phyloP scores from a whole-genome alignment of 1,284 basidiomycete species.

The Cutaneotrichosporon dermatis region DNA sequence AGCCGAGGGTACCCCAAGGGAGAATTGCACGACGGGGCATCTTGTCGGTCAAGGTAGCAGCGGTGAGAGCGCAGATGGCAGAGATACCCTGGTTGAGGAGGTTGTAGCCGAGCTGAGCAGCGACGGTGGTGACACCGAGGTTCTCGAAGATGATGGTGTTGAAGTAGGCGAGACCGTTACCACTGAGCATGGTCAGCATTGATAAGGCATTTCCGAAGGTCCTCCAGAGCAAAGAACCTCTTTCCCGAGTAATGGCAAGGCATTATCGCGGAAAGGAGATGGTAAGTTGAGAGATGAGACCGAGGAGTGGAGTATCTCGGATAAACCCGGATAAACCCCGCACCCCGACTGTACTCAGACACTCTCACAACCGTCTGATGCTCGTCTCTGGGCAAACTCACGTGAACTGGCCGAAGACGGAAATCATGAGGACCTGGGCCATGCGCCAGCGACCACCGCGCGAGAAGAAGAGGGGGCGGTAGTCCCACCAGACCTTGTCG shows the following conservation, averaged over 20 bases:
- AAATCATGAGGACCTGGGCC: constrained; percentile 41
- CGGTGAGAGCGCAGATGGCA: constrained; percentile 53
- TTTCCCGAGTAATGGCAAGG: too few species aligned
- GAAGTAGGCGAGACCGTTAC: constrained; percentile 54
- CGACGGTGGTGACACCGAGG: constrained; percentile 28
- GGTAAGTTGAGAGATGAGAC: too few species aligned
- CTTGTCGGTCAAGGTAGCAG: constrained; percentile 28
- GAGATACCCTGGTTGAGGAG: constrained; percentile 57
- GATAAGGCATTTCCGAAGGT: too few species aligned
- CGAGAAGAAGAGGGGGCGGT: constrained; percentile 33
- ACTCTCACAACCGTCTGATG: too few species aligned
- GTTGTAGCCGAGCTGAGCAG: constrained; percentile 55
- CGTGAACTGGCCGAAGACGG: constrained; percentile 52
- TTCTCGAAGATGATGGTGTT: constrained; percentile 15
- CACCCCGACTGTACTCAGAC: too few species aligned
- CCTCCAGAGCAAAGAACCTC: too few species aligned
- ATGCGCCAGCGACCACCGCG: constrained; percentile 34
- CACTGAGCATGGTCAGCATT: constrained; percentile 17
- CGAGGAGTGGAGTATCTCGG: too few species aligned
- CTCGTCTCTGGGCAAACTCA: too few species aligned
- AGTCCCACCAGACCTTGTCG: constrained; percentile 61
- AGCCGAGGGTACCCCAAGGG: constrained; percentile 34
- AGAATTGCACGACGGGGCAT: constrained; percentile 34
- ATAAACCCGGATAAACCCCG: too few species aligned
- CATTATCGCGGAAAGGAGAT: too few species aligned